Evolutionary conservation across 352 stramenopile genomes (phyloP), one percentile per base, ranked within the genome.

Genomic region (Phytophthora hibernalis): DNA sequence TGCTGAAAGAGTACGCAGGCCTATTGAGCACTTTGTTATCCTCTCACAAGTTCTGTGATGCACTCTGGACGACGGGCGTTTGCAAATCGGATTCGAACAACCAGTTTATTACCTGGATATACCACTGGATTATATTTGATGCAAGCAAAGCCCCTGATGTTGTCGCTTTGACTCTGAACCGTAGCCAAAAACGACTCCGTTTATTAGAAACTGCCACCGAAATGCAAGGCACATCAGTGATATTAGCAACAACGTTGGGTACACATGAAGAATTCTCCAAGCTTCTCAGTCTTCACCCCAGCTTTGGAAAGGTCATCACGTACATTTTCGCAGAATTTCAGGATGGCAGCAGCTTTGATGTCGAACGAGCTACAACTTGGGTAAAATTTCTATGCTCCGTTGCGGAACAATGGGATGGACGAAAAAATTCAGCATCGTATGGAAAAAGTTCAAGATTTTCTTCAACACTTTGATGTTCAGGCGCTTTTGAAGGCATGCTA

Each of bases 371-470:
- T 18, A 52, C 9, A 22, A 18, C 30, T 35, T 52, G 56, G 33
- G 15, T 67, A 38, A 43, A 62, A 52, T 56, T 71, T 9, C 6
- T 71, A n/a, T 71, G 64, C 16, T 65, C 54, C 10, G 13, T 61
- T 42, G 55, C 40, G 9, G 64, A 71, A 16, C 49, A 63, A 47
- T 71, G 56, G 57, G 47, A 49, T 22, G 8, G 47, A 22, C 38
- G 2, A 30, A 15, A 22, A 21, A 33, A 12, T 10, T 20, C 28
- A 50, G 26, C 20, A 61, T 13, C 26, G 10, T 31, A 35, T 37
- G 18, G 21, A 22, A 31, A 16, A 11, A 15, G 22, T 65, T 16
- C 40, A 49, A 10, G 5, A 24, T 45, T 40, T 51, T 42, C 15
- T 54, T 35, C 16, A 8, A 18, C 6, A 43, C 1, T 24, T 52